A percentile compares a stretch with the other conserved stretches of the same genome.
These are phyloP conservation scores for Suillus cothurnatus DNA, from an alignment of 768 basidiomycete genomes.

Conservation along the genomic window DNA sequence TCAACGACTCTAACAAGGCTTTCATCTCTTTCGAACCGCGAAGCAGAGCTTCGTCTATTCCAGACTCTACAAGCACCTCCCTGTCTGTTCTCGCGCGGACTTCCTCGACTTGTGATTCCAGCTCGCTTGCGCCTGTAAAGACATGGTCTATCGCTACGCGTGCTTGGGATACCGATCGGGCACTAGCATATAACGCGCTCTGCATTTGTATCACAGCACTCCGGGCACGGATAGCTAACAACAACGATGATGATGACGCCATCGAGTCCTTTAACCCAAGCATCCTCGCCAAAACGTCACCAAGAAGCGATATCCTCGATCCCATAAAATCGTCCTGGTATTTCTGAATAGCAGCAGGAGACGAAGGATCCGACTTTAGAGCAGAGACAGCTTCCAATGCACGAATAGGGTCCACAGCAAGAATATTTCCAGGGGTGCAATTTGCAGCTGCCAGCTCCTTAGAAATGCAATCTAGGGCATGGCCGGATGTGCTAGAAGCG, in stretches of 20 bases:
- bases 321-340: slow-evolving; percentile 65
- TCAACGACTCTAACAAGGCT: slow-evolving; percentile 33
- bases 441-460: slow-evolving; percentile 25
- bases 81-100: slow-evolving; percentile 36
- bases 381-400: slow-evolving; percentile 55
- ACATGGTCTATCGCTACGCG: slow-evolving; percentile 40
- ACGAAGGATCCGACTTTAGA: slow-evolving; percentile 48
- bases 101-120: slow-evolving; percentile 43
- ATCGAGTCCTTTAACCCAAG: slow-evolving; percentile 12
- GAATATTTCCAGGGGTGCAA: slow-evolving; percentile 31
- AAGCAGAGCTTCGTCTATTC: slow-evolving; percentile 28
- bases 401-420: slow-evolving; percentile 60
- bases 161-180: slow-evolving; percentile 30
- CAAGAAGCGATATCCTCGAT: slow-evolving; percentile 58
- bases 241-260: neutral
- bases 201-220: slow-evolving; percentile 42
- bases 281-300: slow-evolving; percentile 37
- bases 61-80: slow-evolving; percentile 41
- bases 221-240: slow-evolving; percentile 34
- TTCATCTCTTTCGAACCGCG: slow-evolving; percentile 32
- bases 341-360: slow-evolving; percentile 54
- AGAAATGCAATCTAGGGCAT: slow-evolving; percentile 20
- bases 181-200: slow-evolving; percentile 42
- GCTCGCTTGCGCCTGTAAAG: slow-evolving; percentile 34
- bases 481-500: slow-evolving; percentile 25